Percentiles rank a stretch among this genome's conserved stretches.
Conservation (phyloP, 331 rosid species). For the Dryas integrifolia region DNA sequence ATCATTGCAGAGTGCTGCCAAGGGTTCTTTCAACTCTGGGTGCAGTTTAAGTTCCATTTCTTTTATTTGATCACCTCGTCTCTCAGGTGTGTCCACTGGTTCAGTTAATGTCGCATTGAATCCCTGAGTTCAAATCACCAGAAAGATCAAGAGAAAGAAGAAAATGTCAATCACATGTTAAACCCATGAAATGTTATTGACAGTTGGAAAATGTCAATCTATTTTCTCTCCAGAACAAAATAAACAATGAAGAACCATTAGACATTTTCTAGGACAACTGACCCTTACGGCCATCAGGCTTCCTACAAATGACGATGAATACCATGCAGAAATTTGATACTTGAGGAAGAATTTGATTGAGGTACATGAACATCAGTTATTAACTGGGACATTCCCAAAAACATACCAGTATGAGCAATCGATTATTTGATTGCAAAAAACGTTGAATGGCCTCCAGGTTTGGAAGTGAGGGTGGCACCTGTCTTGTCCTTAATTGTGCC, state of each 20-base stretch:
- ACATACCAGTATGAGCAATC: conserved; percentile 88
- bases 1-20: conserved; percentile 62
- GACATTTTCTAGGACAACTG: not conserved
- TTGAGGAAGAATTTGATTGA: not conserved
- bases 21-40: conserved; percentile 66
- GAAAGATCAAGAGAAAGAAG: conserved; percentile 19
- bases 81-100: conserved; percentile 66
- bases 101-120: conserved; percentile 89
- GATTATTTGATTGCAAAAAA: conserved; percentile 57
- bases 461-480: conserved; percentile 61
- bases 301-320: not conserved
- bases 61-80: conserved; percentile 82
- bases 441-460: conserved; percentile 47
- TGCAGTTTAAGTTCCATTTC: conserved; percentile 87
- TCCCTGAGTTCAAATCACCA: conserved; percentile 56
- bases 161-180: not conserved
- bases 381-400: conserved; percentile 2
- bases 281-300: not conserved
- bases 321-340: conserved; percentile 13
- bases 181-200: not conserved
- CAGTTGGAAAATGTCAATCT: not conserved
- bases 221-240: no score
- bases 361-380: not conserved
- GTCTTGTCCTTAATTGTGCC: conserved; percentile 73
- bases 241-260: not conserved